Percentiles rank a stretch among this genome's conserved stretches.
These are phyloP conservation scores for Neolentinus lepideus DNA, from an alignment of 1,284 basidiomycete genomes.

Conservation along the genomic window DNA sequence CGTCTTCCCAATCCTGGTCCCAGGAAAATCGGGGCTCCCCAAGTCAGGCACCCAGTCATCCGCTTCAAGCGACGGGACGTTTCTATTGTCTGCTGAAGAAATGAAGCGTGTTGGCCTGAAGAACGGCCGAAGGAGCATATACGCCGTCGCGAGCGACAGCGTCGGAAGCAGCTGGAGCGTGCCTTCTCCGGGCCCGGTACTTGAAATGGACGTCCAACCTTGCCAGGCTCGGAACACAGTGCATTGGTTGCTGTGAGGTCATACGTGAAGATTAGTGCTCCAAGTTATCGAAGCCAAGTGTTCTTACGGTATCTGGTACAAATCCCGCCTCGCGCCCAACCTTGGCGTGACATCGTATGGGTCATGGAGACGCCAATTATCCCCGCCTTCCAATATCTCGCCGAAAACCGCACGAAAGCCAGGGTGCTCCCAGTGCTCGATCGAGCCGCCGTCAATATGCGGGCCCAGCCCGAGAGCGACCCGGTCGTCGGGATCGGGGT, in stretches of 20 bases:
- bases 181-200: slow-evolving; percentile 59
- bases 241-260: slow-evolving; percentile 45
- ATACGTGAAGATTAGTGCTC: not conserved
- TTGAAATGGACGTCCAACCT: slow-evolving; percentile 65
- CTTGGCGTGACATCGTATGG: slow-evolving; percentile 48
- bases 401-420: slow-evolving; percentile 60
- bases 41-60: slow-evolving; percentile 62
- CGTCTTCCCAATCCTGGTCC: slow-evolving; percentile 49
- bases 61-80: slow-evolving; percentile 22
- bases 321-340: slow-evolving; percentile 44
- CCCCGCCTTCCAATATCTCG: slow-evolving; percentile 51
- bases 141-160: slow-evolving; percentile 53
- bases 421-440: slow-evolving; percentile 84
- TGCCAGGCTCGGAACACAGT: slow-evolving; percentile 76
- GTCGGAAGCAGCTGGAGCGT: slow-evolving; percentile 55
- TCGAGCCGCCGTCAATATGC: slow-evolving; percentile 72
- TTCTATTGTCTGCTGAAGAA: not conserved
- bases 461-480: slow-evolving; percentile 52
- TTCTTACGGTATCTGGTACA: slow-evolving; percentile 43
- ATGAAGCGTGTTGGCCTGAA: slow-evolving; percentile 36
- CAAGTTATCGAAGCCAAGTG: not conserved
- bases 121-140: slow-evolving; percentile 71
- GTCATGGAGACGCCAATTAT: slow-evolving; percentile 51
- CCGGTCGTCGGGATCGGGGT: slow-evolving; percentile 50
- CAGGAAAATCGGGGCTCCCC: slow-evolving; percentile 54